Evolutionary conservation across 768 basidiomycete genomes (phyloP).

Genomic region (Suillus tomentosus): DNA sequence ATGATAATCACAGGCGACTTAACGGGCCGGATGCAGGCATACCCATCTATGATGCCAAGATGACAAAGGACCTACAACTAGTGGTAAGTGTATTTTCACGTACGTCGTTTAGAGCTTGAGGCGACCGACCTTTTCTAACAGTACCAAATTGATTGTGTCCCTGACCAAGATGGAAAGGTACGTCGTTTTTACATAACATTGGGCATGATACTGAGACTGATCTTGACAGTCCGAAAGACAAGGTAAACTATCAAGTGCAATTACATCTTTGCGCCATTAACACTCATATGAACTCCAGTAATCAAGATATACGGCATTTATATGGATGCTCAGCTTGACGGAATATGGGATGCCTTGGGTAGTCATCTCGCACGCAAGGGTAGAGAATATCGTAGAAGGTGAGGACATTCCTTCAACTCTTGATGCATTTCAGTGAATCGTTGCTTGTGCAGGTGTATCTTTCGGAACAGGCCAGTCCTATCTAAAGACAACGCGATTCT

Average conservation of each 20-base stretch:
- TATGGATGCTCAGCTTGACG: slow-evolving; percentile 48
- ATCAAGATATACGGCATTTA: slow-evolving; percentile 54
- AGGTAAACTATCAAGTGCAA: slow-evolving; percentile 26
- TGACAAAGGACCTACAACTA: slow-evolving; percentile 53
- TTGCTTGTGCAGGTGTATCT: slow-evolving; percentile 43
- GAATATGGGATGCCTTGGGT: slow-evolving; percentile 50
- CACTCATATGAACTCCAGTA: slow-evolving; percentile 29
- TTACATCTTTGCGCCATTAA: not conserved
- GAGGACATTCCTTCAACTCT: not conserved
- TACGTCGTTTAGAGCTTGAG: not conserved
- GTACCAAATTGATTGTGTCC: slow-evolving; percentile 53
- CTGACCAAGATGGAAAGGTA: slow-evolving; percentile 38
- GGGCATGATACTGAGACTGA: not conserved
- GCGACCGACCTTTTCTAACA: slow-evolving; percentile 20
- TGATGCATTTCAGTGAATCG: not conserved
- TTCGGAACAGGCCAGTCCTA: slow-evolving; percentile 37
- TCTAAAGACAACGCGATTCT: slow-evolving; percentile 45
- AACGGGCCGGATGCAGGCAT: slow-evolving; percentile 45
- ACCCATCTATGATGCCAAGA: slow-evolving; percentile 70
- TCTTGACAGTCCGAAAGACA: slow-evolving; percentile 38
- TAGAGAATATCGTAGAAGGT: slow-evolving; percentile 57
- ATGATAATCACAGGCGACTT: slow-evolving; percentile 65
- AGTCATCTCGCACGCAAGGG: slow-evolving; percentile 45
- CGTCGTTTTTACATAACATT: slow-evolving; percentile 10
- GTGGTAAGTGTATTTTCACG: slow-evolving; percentile 39